These are phyloP conservation scores for Lentinula detonsa DNA, from an alignment of 768 basidiomycete species.

Conservation along the genomic window DNA sequence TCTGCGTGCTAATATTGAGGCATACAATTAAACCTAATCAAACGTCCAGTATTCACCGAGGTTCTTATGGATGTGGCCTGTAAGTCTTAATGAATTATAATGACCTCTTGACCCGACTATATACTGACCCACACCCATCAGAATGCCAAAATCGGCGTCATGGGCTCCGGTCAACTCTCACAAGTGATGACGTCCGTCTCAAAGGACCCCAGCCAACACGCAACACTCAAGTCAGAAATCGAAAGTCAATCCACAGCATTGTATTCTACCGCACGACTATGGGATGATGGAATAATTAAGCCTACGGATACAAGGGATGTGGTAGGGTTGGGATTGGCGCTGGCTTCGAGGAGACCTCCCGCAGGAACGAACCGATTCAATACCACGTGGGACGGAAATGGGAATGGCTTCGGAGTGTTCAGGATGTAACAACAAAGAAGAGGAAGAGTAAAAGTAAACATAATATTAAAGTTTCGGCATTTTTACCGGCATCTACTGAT, in stretches of 20 bases:
- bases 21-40: constrained; percentile 4
- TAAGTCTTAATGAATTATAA: constrained; percentile 29
- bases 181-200: constrained; percentile 74
- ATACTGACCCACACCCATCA: constrained; percentile 18
- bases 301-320: constrained; percentile 87
- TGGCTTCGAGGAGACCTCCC: constrained; percentile 46
- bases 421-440: constrained; percentile 54
- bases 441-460: no score
- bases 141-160: constrained; percentile 92
- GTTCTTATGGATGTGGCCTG: constrained; percentile 99
- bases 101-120: neutral
- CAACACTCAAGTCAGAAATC: constrained; percentile 71
- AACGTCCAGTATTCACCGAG: constrained; percentile 77
- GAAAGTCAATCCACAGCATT: constrained; percentile 83
- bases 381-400: constrained; percentile 68
- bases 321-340: constrained; percentile 79
- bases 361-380: constrained; percentile 11
- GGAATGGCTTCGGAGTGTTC: constrained; percentile 81
- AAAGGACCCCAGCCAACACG: constrained; percentile 73
- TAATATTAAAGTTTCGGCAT: neutral
- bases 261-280: constrained; percentile 88
- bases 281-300: constrained; percentile 90
- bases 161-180: constrained; percentile 91
- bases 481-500: neutral
- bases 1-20: neutral